Base-by-base conservation (phyloP, 176 grass and related monocot genomes). In the Oryza longistaminata region DNA sequence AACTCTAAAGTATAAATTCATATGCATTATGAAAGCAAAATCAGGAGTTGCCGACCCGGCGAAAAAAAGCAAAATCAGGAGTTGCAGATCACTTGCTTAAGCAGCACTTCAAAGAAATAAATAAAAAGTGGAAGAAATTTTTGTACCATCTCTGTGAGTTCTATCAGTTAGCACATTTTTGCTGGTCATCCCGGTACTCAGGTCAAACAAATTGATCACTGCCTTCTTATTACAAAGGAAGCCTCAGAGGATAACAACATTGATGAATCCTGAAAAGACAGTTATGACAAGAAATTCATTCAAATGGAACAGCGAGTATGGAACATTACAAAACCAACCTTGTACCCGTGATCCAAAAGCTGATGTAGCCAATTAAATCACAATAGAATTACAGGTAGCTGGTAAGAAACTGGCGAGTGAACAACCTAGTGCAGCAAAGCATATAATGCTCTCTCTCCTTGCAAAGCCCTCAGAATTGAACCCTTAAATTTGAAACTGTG, bases 161-260 rank as follows among this genome's bases (percentile, higher is more conserved):
- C 74, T 81, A 68, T 88, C 80, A 0, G 70, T 19, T 33, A 75
- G 75, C 80, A 84, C 48, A 48, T 88, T 87, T 2, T 62, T 68
- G 81, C 71, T 87, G 72, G 90, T 50, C 90, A 95, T 92, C 70
- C 90, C 82, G 9, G 93, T 10, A 21, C 79, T 88, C 65, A 88
- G 76, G 60, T 95, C 90, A 10, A 92, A 92, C 75, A 90, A 42
- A 74, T 88, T 95, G 76, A 92, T 90, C 93, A 95, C 88, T 49
- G 75, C 52, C 60, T 68, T 83, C 37, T 74, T 27, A 79, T 45
- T 0, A 90, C 62, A 79, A 52, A 68, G 6, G 26, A 29, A 50
- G 3, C 80, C 69, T 83, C 62, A 12, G 12, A 70, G 69, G 49
- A 61, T 11, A 14, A 83, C 52, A 78, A 33, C 79, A 88, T 88